Percentiles rank a stretch among this genome's conserved stretches.
Evolutionary conservation across 2,329 filamentous ascomycete genomes (phyloP).

Genomic region (Westerdykella sp.): DNA sequence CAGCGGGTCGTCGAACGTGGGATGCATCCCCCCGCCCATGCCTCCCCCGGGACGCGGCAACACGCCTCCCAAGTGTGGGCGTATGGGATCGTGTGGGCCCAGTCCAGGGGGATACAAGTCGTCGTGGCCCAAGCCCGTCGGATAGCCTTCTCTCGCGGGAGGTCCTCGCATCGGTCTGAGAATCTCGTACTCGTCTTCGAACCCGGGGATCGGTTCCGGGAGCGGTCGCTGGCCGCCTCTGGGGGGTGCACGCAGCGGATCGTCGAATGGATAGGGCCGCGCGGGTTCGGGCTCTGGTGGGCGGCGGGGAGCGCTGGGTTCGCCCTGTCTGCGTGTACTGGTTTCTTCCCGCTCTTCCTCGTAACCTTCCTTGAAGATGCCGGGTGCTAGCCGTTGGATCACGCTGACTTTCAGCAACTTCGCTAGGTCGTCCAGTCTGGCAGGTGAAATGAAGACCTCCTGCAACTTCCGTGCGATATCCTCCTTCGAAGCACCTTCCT

Average conservation of each 20-base stretch:
- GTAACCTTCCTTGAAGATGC: conserved; percentile 71
- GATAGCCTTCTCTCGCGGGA: conserved; percentile 46
- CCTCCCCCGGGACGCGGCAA: conserved; percentile 53
- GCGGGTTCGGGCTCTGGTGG: conserved; percentile 53
- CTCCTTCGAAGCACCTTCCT: conserved; percentile 43
- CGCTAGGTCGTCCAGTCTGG: conserved; percentile 62
- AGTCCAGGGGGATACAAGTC: conserved; percentile 84
- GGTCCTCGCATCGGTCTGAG: conserved; percentile 57
- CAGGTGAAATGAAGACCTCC: conserved; percentile 66
- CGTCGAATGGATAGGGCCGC: conserved; percentile 61
- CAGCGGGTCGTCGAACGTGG: conserved; percentile 85
- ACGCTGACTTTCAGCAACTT: conserved; percentile 69
- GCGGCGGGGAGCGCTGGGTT: conserved; percentile 38
- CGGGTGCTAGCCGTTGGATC: conserved; percentile 76
- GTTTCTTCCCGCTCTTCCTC: conserved; percentile 50
- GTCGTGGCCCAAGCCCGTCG: conserved; percentile 70
- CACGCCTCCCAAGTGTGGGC: conserved; percentile 56
- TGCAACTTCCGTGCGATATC: conserved; percentile 41
- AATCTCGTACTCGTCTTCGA: conserved; percentile 89
- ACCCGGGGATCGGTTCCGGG: conserved; percentile 80
- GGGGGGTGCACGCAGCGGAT: conserved; percentile 57
- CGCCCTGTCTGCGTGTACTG: conserved; percentile 12
- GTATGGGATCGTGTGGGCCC: conserved; percentile 76
- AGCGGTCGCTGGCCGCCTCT: conserved; percentile 51
- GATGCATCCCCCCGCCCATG: conserved; percentile 81